phyloP scores from a whole-genome alignment of 2,329 filamentous ascomycete species.

The Xylaria digitata region DNA sequence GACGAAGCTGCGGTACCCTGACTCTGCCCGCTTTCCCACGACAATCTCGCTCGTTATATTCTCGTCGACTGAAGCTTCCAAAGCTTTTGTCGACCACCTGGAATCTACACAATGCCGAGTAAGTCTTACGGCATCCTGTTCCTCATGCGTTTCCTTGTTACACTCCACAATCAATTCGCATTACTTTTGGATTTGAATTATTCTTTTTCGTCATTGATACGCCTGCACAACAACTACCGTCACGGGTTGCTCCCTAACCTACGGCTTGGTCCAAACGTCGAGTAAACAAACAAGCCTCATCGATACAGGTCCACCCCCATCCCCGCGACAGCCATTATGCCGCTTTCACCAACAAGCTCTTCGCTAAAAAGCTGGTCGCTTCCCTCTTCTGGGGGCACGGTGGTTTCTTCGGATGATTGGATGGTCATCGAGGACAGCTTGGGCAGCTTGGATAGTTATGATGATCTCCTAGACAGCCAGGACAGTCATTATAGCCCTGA shows the following conservation, averaged over 20 bases:
- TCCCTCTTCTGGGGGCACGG: not conserved
- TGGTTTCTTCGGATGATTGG: too few relatives aligned
- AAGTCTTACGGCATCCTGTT: constrained; percentile 38
- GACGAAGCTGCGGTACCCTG: constrained; percentile 28
- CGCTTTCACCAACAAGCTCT: not conserved
- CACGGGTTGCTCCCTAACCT: not conserved
- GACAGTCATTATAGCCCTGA: too few relatives aligned
- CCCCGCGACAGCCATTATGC: not conserved
- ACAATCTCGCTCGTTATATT: constrained; percentile 12
- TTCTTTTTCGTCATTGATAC: not conserved
- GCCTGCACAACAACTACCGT: constrained; percentile 14
- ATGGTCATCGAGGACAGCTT: too few relatives aligned
- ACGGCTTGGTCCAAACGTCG: not conserved
- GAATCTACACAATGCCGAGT: constrained; percentile 46
- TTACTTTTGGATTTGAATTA: not conserved
- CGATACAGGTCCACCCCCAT: not conserved
- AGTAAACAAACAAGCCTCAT: constrained; percentile 16
- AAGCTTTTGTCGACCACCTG: constrained; percentile 26
- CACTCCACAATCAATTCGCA: constrained; percentile 6
- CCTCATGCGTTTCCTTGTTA: not conserved
- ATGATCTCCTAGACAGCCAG: too few relatives aligned
- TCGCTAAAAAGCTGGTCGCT: too few relatives aligned
- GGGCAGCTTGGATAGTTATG: too few relatives aligned
- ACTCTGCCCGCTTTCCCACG: constrained; percentile 19
- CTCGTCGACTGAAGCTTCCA: constrained; percentile 31